These are phyloP conservation scores for Penicillium riverlandense DNA, from an alignment of 495 filamentous ascomycete species.

Conservation along the genomic window DNA sequence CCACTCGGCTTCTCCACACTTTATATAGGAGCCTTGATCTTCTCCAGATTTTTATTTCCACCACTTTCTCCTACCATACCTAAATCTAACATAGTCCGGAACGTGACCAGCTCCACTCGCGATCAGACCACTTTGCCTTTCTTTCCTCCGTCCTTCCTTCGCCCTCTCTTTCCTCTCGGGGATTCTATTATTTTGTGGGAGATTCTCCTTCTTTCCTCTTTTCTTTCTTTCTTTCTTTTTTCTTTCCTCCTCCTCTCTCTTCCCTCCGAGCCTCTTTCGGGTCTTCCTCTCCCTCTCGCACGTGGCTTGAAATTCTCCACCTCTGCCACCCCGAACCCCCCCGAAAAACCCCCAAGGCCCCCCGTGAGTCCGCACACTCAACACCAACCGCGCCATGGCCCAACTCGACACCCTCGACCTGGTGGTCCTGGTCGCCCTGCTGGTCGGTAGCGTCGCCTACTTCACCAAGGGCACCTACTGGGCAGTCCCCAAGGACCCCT, in stretches of 20 bases:
- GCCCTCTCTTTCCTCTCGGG: constrained; percentile 4
- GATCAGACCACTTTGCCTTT: constrained; percentile 21
- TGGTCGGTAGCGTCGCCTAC: constrained; percentile 86
- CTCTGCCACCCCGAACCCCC: constrained; percentile 3
- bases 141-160: constrained; percentile 4
- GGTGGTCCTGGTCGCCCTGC: constrained; percentile 74
- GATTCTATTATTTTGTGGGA: too few relatives aligned
- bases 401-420: constrained; percentile 95
- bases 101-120: neutral
- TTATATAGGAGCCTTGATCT: neutral
- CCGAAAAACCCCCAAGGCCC: neutral
- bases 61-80: too few relatives aligned
- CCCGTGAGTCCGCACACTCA: too few relatives aligned
- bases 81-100: neutral
- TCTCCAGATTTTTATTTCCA: too few relatives aligned
- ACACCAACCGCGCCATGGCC: constrained; percentile 54
- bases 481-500: constrained; percentile 77
- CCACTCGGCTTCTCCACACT: constrained; percentile 1
- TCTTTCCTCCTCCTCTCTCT: constrained; percentile 2
- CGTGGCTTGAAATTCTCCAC: constrained; percentile 3
- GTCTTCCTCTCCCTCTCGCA: neutral
- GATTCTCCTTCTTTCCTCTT: constrained; percentile 5
- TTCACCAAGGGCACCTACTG: constrained; percentile 95
- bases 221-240: constrained; percentile 4
- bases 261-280: neutral